Conservation (phyloP, 2,329 filamentous ascomycete species). For the Triangularia verruculosa region DNA sequence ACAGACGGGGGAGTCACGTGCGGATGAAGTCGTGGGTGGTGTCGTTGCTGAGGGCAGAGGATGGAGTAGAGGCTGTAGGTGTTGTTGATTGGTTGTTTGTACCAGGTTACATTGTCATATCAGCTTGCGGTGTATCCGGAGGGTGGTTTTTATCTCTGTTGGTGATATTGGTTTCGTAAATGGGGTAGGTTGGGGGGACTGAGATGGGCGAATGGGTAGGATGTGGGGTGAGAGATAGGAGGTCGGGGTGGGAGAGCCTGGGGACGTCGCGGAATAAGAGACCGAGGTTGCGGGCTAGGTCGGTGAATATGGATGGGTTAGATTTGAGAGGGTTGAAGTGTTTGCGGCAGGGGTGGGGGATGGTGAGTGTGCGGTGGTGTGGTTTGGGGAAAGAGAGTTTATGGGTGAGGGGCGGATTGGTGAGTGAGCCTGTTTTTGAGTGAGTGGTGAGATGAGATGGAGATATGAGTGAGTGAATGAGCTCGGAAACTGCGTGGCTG, state of each 20-base stretch:
- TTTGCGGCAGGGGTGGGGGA: slow-evolving; percentile 22
- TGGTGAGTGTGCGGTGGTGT: not conserved
- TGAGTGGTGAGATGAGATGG: not conserved
- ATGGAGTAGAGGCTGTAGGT: slow-evolving; percentile 68
- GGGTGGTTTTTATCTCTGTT: slow-evolving; percentile 18
- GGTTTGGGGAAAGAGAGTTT: not conserved
- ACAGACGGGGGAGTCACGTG: no score
- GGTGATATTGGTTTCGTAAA: slow-evolving; percentile 56
- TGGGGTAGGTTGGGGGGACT: slow-evolving; percentile 61
- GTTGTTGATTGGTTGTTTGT: slow-evolving; percentile 49
- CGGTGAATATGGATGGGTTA: slow-evolving; percentile 66
- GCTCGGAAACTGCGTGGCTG: not conserved
- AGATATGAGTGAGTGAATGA: not conserved
- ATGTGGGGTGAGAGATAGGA: slow-evolving; percentile 52
- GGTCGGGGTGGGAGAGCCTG: slow-evolving; percentile 62
- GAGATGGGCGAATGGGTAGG: slow-evolving; percentile 66
- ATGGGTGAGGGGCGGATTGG: not conserved
- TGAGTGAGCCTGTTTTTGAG: not conserved
- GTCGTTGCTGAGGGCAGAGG: slow-evolving; percentile 59
- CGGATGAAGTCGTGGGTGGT: slow-evolving; percentile 45
- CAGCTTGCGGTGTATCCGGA: slow-evolving; percentile 18
- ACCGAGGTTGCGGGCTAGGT: slow-evolving; percentile 61
- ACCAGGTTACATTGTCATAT: slow-evolving; percentile 17
- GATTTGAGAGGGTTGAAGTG: slow-evolving; percentile 34
- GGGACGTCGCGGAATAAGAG: slow-evolving; percentile 70